A percentile compares a stretch with the other conserved stretches of the same genome.
Evolutionary conservation across 2,329 filamentous ascomycete species (phyloP).

Genomic region (Ascocoryne sarcoides): DNA sequence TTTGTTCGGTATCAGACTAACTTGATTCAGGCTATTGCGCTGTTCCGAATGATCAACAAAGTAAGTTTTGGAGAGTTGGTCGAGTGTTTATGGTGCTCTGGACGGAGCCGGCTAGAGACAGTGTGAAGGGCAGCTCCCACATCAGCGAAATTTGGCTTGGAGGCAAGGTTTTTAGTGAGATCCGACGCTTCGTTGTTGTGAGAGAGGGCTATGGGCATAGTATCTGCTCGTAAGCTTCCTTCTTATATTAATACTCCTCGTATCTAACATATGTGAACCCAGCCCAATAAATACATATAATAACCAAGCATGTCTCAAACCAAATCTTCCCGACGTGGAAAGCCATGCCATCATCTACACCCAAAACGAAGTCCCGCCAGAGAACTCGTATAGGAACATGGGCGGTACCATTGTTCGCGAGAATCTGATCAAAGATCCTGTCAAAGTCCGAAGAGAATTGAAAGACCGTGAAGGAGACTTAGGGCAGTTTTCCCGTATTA

Average conservation of each 20-base stretch:
- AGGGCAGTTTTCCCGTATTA: conserved; percentile 14
- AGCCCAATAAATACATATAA: conserved; percentile 22
- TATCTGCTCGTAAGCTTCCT: conserved; percentile 19
- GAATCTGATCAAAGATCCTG: conserved; percentile 13
- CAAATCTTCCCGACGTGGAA: conserved; percentile 14
- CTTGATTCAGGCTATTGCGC: too few relatives aligned
- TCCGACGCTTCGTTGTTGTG: conserved; percentile 20
- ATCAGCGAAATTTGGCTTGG: conserved; percentile 9
- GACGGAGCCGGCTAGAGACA: conserved; percentile 18
- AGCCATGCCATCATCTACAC: conserved; percentile 19
- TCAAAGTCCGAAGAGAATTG: conserved; percentile 13
- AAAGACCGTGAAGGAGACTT: conserved; percentile 9
- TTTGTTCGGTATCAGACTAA: too few relatives aligned
- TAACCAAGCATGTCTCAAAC: conserved; percentile 18
- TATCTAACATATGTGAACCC: neutral
- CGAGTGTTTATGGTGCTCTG: conserved; percentile 23
- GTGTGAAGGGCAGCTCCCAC: conserved; percentile 3
- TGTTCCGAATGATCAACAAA: conserved; percentile 10
- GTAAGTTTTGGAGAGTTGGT: conserved; percentile 18
- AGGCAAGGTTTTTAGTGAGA: conserved; percentile 15
- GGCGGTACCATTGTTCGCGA: conserved; percentile 12
- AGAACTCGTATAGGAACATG: neutral
- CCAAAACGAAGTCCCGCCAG: conserved; percentile 6
- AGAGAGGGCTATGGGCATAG: conserved; percentile 13
- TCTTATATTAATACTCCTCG: neutral